Evolutionary conservation across 805 yeast species (phyloP).

Genomic region (Suhomyces emberorum): DNA sequence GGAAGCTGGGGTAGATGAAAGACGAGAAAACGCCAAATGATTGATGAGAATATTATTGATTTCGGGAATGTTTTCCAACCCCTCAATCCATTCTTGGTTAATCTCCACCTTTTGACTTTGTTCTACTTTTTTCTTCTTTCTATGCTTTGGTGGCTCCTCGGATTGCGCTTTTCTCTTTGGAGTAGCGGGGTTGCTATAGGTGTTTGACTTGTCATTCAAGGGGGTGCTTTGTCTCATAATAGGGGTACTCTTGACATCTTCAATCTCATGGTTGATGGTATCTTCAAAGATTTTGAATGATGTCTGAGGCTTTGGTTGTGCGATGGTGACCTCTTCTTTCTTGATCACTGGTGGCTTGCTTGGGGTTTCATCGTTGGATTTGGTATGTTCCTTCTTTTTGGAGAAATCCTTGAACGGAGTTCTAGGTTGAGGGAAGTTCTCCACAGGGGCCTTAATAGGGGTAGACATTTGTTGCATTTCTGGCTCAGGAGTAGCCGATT

Average conservation of each 20-base stretch:
- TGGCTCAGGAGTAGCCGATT: background rate
- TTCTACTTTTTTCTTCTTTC: slow-evolving; percentile 21
- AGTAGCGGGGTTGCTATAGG: slow-evolving; percentile 12
- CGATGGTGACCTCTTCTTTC: background rate
- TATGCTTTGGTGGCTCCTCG: slow-evolving; percentile 30
- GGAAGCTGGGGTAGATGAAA: slow-evolving; percentile 83
- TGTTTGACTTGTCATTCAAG: slow-evolving; percentile 26
- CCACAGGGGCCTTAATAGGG: slow-evolving; percentile 6
- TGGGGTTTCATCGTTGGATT: slow-evolving; percentile 8
- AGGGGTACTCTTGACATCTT: slow-evolving; percentile 6
- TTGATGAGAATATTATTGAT: slow-evolving; percentile 68
- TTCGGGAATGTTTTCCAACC: slow-evolving; percentile 45
- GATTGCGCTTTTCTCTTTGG: slow-evolving; percentile 29
- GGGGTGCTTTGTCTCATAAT: slow-evolving; percentile 18
- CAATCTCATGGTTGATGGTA: slow-evolving; percentile 3
- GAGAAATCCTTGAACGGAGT: slow-evolving; percentile 5
- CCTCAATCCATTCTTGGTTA: slow-evolving; percentile 18
- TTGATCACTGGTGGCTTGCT: slow-evolving; percentile 5
- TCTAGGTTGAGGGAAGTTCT: slow-evolving; percentile 3
- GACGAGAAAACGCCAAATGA: slow-evolving; percentile 85
- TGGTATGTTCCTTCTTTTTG: background rate
- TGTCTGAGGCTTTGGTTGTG: background rate
- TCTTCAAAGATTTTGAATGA: slow-evolving; percentile 13
- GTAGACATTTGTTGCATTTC: slow-evolving; percentile 1
- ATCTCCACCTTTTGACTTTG: slow-evolving; percentile 27